phyloP scores from a whole-genome alignment of 257 asterid genomes.

The Scutellaria minor region DNA sequence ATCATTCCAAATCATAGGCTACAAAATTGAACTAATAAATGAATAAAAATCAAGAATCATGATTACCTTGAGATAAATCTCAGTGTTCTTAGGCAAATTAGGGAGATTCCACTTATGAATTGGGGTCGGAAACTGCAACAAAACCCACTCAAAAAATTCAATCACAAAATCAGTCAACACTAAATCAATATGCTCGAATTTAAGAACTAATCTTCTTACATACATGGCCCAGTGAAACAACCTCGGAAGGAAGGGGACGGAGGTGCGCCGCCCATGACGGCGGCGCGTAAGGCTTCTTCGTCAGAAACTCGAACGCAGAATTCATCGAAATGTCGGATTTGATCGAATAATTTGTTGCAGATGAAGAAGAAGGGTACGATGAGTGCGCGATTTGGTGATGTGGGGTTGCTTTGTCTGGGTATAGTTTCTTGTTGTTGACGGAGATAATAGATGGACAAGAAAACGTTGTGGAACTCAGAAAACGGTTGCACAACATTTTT shows the following conservation, averaged over 20 bases:
- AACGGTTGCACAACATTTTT: conserved; percentile 35
- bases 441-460: conserved; percentile 20
- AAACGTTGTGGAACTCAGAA: conserved; percentile 28
- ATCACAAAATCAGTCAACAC: conserved; percentile 13
- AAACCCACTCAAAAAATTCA: neutral
- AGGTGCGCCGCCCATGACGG: conserved; percentile 90
- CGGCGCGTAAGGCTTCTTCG: conserved; percentile 66
- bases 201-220: conserved; percentile 23
- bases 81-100: conserved; percentile 79
- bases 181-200: neutral
- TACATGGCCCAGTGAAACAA: conserved; percentile 83
- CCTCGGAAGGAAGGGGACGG: conserved; percentile 71
- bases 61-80: conserved; percentile 88
- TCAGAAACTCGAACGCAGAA: conserved; percentile 55
- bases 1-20: conserved; percentile 18
- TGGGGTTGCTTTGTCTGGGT: conserved; percentile 20
- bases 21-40: neutral
- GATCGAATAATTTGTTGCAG: conserved; percentile 33
- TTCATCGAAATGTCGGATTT: conserved; percentile 44
- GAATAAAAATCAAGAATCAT: neutral
- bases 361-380: conserved; percentile 15
- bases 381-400: conserved; percentile 13
- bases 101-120: conserved; percentile 96
- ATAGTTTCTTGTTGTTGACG: conserved; percentile 27
- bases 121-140: conserved; percentile 85